A percentile compares a stretch with the other conserved stretches of the same genome.
Conservation (phyloP, 2,329 filamentous ascomycete species). For the Aspergillus fructus region DNA sequence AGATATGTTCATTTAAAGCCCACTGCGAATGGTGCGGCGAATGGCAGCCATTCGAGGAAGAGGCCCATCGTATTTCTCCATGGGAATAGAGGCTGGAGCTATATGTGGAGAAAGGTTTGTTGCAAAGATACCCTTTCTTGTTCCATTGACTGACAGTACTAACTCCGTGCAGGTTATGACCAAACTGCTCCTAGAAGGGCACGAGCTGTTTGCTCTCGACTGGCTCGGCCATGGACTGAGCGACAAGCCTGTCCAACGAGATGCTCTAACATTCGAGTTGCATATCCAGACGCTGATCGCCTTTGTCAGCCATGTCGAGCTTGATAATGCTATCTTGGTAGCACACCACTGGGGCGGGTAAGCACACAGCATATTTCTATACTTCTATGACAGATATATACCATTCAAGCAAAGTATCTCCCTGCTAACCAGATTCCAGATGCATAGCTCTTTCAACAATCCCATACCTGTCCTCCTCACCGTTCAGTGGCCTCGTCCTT, state of each 20-base stretch:
- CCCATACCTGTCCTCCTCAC: neutral
- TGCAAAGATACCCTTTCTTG: no score
- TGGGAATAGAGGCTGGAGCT: neutral
- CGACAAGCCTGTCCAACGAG: neutral
- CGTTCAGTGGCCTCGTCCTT: neutral
- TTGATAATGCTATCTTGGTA: neutral
- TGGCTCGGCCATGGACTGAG: neutral
- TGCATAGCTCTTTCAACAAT: neutral
- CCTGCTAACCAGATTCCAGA: neutral
- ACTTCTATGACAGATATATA: no score
- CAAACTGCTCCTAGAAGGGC: neutral
- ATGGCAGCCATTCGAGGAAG: neutral
- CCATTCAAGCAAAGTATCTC: neutral
- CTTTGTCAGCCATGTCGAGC: neutral
- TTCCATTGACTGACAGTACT: no score
- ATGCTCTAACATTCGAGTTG: neutral
- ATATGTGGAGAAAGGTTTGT: neutral
- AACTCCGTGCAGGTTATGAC: neutral
- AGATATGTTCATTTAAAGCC: neutral
- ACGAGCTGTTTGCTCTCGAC: conserved; percentile 1
- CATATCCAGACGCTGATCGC: neutral
- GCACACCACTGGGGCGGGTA: neutral
- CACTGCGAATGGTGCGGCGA: neutral
- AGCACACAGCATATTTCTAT: neutral
- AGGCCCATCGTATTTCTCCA: neutral